Evolutionary conservation across 2,329 filamentous ascomycete species (phyloP).

Genomic region (Fusarium luffae): DNA sequence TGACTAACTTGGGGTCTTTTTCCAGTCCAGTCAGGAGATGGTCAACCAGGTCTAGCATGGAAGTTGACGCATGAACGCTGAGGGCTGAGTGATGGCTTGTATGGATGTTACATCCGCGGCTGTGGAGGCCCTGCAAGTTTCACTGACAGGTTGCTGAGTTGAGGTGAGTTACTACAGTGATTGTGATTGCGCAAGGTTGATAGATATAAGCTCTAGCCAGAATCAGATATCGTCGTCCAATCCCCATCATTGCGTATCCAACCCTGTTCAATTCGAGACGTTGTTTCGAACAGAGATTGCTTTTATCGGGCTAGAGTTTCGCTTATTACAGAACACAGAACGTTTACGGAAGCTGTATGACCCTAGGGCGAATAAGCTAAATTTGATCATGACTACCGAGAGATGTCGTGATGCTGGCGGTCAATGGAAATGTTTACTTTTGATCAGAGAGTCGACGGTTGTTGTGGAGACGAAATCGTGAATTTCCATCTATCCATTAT

Average conservation of each 20-base stretch:
- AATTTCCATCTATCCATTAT: constrained; percentile 2
- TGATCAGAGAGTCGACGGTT: background rate
- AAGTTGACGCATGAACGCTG: constrained; percentile 18
- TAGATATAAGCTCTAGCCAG: constrained; percentile 1
- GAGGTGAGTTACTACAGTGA: constrained; percentile 21
- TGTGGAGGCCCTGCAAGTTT: constrained; percentile 22
- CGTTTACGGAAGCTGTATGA: constrained; percentile 14
- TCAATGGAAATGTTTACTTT: constrained; percentile 7
- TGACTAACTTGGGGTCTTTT: background rate
- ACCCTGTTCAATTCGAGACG: constrained; percentile 3
- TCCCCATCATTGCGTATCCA: constrained; percentile 11
- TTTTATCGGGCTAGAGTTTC: constrained; percentile 13
- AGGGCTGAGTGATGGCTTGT: constrained; percentile 1
- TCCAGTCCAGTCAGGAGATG: background rate
- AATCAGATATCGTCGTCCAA: background rate
- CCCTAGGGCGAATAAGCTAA: constrained; percentile 6
- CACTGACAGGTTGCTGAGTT: constrained; percentile 27
- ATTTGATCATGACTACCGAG: constrained; percentile 6
- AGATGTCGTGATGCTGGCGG: background rate
- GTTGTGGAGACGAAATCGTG: background rate
- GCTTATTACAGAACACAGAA: background rate
- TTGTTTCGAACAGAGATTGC: constrained; percentile 19
- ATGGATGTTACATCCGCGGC: constrained; percentile 16
- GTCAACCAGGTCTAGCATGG: background rate
- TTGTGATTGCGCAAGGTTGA: constrained; percentile 7